Conservation (phyloP, 2,329 filamentous ascomycete species). For the Ophiognomonia clavigignenti-juglandacearum region DNA sequence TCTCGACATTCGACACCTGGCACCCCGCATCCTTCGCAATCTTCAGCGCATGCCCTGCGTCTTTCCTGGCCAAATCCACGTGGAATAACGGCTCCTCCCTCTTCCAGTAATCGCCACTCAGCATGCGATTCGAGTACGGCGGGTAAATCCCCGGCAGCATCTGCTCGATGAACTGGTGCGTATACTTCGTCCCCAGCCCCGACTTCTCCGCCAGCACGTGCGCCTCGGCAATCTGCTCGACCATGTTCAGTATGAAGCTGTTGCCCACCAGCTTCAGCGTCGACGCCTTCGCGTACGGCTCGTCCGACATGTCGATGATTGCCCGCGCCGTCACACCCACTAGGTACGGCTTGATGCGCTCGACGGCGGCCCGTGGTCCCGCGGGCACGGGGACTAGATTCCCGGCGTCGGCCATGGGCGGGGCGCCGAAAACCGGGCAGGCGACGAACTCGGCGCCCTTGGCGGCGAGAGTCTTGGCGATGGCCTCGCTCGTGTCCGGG, state of each 20-base stretch:
- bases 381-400: conserved; percentile 70
- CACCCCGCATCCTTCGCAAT: conserved; percentile 61
- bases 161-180: conserved; percentile 66
- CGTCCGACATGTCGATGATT: conserved; percentile 65
- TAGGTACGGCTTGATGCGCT: conserved; percentile 64
- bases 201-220: conserved; percentile 76
- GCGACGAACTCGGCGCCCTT: conserved; percentile 71
- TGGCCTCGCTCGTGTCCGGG: conserved; percentile 68
- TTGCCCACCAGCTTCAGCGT: conserved; percentile 82
- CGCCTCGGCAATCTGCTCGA: conserved; percentile 73
- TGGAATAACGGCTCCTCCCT: conserved; percentile 76
- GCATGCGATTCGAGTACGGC: conserved; percentile 71
- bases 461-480: conserved; percentile 52
- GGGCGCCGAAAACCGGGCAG: conserved; percentile 64
- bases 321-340: conserved; percentile 66
- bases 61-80: conserved; percentile 78
- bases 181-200: conserved; percentile 64
- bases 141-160: conserved; percentile 74
- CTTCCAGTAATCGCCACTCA: conserved; percentile 69
- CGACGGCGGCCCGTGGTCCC: conserved; percentile 55
- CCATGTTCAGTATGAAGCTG: conserved; percentile 78
- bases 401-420: conserved; percentile 65
- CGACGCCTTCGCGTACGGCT: conserved; percentile 64
- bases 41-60: conserved; percentile 67
- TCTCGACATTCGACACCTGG: conserved; percentile 59